phyloP scores from a whole-genome alignment of 1,284 basidiomycete species.

The Fomitopsis schrenkii region DNA sequence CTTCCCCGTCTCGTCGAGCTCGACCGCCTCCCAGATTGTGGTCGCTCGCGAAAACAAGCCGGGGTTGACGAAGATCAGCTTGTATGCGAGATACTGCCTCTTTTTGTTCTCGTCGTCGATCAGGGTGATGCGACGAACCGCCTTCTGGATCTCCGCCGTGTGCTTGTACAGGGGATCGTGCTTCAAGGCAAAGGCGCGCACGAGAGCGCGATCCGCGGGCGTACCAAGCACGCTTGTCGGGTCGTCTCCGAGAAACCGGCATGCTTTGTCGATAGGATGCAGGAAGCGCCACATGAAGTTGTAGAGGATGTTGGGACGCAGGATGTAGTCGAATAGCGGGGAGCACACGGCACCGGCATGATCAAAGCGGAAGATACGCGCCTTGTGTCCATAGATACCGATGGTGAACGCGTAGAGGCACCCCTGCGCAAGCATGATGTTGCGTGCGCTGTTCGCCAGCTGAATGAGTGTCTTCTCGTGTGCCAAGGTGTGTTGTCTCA shows the following conservation, averaged over 20 bases:
- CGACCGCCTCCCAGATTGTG: slow-evolving; percentile 1
- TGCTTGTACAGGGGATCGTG: not conserved
- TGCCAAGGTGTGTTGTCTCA: not conserved
- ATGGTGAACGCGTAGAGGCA: slow-evolving; percentile 7
- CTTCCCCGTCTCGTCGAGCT: not conserved
- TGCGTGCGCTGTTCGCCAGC: slow-evolving; percentile 8
- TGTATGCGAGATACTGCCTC: slow-evolving; percentile 7
- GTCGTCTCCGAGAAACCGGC: slow-evolving; percentile 9
- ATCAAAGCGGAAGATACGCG: slow-evolving; percentile 16
- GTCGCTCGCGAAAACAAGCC: slow-evolving; percentile 8
- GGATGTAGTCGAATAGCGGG: slow-evolving; percentile 1
- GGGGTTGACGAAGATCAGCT: slow-evolving; percentile 8
- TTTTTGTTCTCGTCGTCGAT: not conserved
- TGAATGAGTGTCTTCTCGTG: not conserved
- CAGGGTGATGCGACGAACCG: not conserved
- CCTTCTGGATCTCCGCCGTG: not conserved
- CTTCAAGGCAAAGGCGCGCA: not conserved
- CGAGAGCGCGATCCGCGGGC: not conserved
- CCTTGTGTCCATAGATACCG: slow-evolving; percentile 12
- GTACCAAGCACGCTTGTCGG: not conserved
- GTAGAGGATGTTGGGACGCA: slow-evolving; percentile 3
- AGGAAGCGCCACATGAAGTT: slow-evolving; percentile 14
- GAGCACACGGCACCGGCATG: slow-evolving; percentile 7
- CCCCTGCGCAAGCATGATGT: slow-evolving; percentile 9
- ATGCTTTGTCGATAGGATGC: slow-evolving; percentile 5